Percentiles rank a stretch among this genome's conserved stretches.
These are phyloP conservation scores for Podaxis mareebaensis DNA, from an alignment of 768 basidiomycete genomes.

Conservation along the genomic window DNA sequence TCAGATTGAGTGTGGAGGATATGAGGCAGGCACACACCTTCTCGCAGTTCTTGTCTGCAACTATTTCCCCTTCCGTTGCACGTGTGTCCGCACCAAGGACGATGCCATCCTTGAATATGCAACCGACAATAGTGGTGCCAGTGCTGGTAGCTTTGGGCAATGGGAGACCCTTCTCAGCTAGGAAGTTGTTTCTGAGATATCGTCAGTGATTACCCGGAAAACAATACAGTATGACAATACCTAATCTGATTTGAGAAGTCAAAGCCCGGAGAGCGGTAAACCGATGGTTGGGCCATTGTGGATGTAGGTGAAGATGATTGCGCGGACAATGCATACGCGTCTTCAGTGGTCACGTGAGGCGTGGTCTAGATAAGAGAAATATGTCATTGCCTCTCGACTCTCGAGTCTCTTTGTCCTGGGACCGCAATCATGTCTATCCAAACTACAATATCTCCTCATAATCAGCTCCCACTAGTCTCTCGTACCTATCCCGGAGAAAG, in stretches of 20 bases:
- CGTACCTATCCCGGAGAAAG: slow-evolving; percentile 60
- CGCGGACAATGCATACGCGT: slow-evolving; percentile 14
- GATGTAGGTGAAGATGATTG: slow-evolving; percentile 12
- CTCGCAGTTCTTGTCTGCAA: slow-evolving; percentile 99
- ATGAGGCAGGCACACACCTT: slow-evolving; percentile 58
- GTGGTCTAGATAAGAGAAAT: slow-evolving; percentile 7
- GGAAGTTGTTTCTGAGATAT: slow-evolving; percentile 65
- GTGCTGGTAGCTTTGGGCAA: slow-evolving; percentile 87
- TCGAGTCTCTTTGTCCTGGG: neutral
- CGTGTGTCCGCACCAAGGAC: slow-evolving; percentile 96
- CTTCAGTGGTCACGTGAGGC: slow-evolving; percentile 1
- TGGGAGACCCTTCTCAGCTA: slow-evolving; percentile 68
- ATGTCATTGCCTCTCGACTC: neutral
- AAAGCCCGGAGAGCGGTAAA: slow-evolving; percentile 61
- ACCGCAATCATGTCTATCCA: slow-evolving; percentile 46
- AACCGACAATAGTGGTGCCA: slow-evolving; percentile 98
- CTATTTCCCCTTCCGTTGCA: slow-evolving; percentile 91
- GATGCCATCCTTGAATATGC: slow-evolving; percentile 89
- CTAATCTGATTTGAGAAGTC: slow-evolving; percentile 77
- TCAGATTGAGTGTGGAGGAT: neutral
- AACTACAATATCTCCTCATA: slow-evolving; percentile 85
- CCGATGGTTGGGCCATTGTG: slow-evolving; percentile 47
- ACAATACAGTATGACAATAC: slow-evolving; percentile 32
- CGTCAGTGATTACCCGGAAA: neutral
- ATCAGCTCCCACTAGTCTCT: slow-evolving; percentile 65